Evolutionary conservation across 2,329 filamentous ascomycete species (phyloP), one percentile per base, ranked within the genome.

Genomic region (Paecilomyces variotii): DNA sequence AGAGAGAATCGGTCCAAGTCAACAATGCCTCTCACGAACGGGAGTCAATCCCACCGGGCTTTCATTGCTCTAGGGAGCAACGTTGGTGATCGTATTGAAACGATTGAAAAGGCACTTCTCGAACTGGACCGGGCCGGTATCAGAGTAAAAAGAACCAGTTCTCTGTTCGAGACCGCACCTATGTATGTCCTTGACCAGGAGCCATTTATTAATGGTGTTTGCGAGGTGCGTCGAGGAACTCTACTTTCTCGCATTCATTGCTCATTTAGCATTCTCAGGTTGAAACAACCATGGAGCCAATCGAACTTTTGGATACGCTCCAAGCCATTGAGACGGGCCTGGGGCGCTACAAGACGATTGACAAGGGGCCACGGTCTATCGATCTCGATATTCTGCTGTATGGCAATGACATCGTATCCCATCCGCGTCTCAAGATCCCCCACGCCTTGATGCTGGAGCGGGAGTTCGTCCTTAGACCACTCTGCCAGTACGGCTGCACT

Each of bases 151-250:
- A 82, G 87, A 66, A 96, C 93, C 0, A 97, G 93, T 72, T 88
- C 86, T 61, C 79, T 99, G 2, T 99, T 94, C 83, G 91, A 97
- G 77, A 99, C 93, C 2, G 86, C 90, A 66, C 91, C 94, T 25
- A 99, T 99, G 94, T 99, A 99, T 74, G 89, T 97, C 63, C 78
- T 89, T 62, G 88, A 97, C 62, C 94, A 99, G 73, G 86, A 87
- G 62, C 84, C 84, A 30, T 99, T 99, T 70, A 78, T 97, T 54
- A 99, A 99, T 71, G 94, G 91, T 24, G 92, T 87, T 59, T 96
- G 91, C 73, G 90, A 96, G 85, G 91, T 95, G 73, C 72, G 85
- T 79, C 54, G 30, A 4, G 14, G 19, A 6, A 30, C 53, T 7
- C 53, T 54, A 39, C 54, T 24, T 19, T 32, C 56, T 57, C 57